These are phyloP conservation scores for Phylloporus sp. DNA, from an alignment of 768 basidiomycete species.

Conservation along the genomic window DNA sequence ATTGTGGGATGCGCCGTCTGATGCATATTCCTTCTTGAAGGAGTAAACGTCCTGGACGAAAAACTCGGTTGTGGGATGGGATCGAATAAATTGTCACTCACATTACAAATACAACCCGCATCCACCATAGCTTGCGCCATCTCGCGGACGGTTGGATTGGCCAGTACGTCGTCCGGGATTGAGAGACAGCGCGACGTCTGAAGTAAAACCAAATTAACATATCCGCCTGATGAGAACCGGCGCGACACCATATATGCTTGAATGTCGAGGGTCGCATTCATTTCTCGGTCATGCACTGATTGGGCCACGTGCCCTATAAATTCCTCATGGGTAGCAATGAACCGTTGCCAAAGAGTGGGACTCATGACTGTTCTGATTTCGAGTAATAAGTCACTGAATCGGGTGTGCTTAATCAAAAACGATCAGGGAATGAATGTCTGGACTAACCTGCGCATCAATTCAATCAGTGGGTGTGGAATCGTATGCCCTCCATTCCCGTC, in stretches of 20 bases:
- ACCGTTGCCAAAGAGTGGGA: slow-evolving; percentile 28
- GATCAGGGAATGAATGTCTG: background rate
- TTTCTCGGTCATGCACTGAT: no score
- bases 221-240: slow-evolving; percentile 27
- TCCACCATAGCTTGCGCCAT: slow-evolving; percentile 27
- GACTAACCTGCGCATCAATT: slow-evolving; percentile 23
- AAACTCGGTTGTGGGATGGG: background rate
- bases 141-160: slow-evolving; percentile 19
- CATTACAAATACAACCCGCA: slow-evolving; percentile 26
- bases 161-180: slow-evolving; percentile 21
- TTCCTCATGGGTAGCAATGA: slow-evolving; percentile 22
- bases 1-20: slow-evolving; percentile 28
- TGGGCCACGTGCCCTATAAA: no score
- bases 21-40: slow-evolving; percentile 27
- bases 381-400: slow-evolving; percentile 20
- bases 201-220: no score
- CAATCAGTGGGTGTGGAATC: slow-evolving; percentile 27
- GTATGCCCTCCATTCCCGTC: no score
- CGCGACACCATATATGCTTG: slow-evolving; percentile 27
- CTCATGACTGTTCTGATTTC: slow-evolving; percentile 21
- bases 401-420: no score
- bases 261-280: no score
- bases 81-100: background rate
- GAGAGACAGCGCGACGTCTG: slow-evolving; percentile 24
- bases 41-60: slow-evolving; percentile 25